Base-by-base conservation (phyloP, 179 eudicot species). In the Vitellaria paradoxa region DNA sequence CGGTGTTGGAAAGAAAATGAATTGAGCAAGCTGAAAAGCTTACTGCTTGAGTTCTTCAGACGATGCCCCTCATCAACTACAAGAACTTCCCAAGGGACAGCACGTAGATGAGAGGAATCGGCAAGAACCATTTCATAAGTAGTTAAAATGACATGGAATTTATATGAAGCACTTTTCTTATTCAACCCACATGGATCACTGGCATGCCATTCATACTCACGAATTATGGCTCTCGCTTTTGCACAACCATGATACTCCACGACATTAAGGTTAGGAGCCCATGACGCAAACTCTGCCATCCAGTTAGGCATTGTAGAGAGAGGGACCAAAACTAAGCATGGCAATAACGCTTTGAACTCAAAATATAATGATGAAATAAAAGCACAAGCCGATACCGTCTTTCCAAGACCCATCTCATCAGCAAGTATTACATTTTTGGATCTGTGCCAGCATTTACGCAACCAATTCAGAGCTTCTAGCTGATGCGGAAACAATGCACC, bases 331-430 rank as follows among this genome's bases (percentile, higher is more conserved):
- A 96, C 96, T 50, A 96, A 83, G 85, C 92, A 92, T 80, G 99
- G 99, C 73, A 86, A 86, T 72, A 77, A 88, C 63, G 86, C 96
- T 79, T 92, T 92, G 75, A 96, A 96, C 89, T 96, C 99, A 61
- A 82, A 84, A 79, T 88, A 91, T 56, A 96, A 80, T n/a, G 97
- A 89, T 7, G 96, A 88, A 66, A 96, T 59, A 78, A 96, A 96
- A 73, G 99, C 99, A 84, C 84, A 81, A 53, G 98, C 98, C 42
- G 99, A 96, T 3, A 96, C 87, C 26, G 99, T 96, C 88, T 96
- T 96, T 10, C 99, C 99, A 24, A 96, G 99, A 78, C 99, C 99
- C 99, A 96, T 96, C 85, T 96, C 99, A 75, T 96, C 99, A 68
- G 99, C 99, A 70, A 96, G 93, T 76, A 96, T 96, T 30, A 96